Base-by-base conservation (phyloP, 208 protist genomes). In the Trypanosoma theileri region DNA sequence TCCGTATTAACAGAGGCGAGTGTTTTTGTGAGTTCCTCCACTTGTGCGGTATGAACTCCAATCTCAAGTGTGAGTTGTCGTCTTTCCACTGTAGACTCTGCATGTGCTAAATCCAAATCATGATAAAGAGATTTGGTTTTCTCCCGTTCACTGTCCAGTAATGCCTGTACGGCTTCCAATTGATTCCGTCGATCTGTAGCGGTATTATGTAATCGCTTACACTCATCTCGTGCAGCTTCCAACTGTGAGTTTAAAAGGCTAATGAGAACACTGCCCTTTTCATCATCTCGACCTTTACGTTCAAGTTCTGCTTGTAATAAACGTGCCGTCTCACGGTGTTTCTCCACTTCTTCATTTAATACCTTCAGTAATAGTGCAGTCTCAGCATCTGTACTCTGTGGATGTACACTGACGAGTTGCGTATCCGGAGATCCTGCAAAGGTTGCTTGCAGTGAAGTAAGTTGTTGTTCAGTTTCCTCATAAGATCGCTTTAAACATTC, bases 201-300 rank as follows among this genome's bases (percentile, higher is more conserved):
- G 16, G 71, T 66, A 6, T 77, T 75, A 72, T 91, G 82, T 31
- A 92, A 71, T 41, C 86, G 84, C 62, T 79, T 90, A 70, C 85
- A 88, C 19, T 94, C 88, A 63, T 93, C 91, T 35, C 87, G 82
- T 11, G 84, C 69, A 7, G 83, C 57, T 46, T 96, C 89, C 31
- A 96, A 80, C 70, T 96, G 91, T 26, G 83, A 84, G 78, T 94
- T 96, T 11, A 96, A 66, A 14, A 96, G 68, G 42, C 76, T 84
- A n/a, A 94, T 71, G 7, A 96, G 73, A 44, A 96, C 79, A 50
- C 84, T 91, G 17, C 80, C 81, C 77, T 93, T 94, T 70, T 94
- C 86, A 42, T 96, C 88, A 70, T 96, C 87, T 3, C 79, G 79
- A 31, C 75, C 81, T 53, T 85, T 90, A 51, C 72, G 74, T 1